Evolutionary conservation across 169 alveolate species (phyloP).

Genomic region (Cryptosporidium bovis): DNA sequence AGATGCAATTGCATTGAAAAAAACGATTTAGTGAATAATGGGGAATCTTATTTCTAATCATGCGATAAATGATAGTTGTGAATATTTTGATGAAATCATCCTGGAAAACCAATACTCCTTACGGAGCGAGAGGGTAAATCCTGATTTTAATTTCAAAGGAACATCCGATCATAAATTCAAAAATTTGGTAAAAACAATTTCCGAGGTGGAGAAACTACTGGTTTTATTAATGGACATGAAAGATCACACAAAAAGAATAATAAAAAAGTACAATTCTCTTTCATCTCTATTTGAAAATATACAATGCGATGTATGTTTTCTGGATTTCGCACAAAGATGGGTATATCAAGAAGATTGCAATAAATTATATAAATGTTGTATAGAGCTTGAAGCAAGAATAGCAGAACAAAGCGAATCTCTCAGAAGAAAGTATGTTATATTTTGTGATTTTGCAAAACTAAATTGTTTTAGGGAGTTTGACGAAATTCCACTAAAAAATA

Average conservation of each 20-base stretch:
- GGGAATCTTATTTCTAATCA: slow-evolving; percentile 1
- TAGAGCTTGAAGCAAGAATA: slow-evolving; percentile 63
- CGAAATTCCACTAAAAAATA: background rate
- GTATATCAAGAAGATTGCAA: slow-evolving; percentile 58
- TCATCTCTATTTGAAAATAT: slow-evolving; percentile 27
- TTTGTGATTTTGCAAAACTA: slow-evolving; percentile 34
- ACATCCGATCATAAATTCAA: background rate
- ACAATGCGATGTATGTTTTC: slow-evolving; percentile 44
- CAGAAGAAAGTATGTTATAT: slow-evolving; percentile 15
- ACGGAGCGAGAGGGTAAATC: background rate
- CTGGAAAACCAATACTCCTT: background rate
- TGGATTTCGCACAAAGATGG: slow-evolving; percentile 67
- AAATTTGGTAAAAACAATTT: slow-evolving; percentile 10
- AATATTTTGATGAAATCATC: slow-evolving; percentile 18
- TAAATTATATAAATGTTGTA: slow-evolving; percentile 35
- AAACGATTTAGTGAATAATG: background rate
- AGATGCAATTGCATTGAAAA: background rate
- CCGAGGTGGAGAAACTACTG: slow-evolving; percentile 28
- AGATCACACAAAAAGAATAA: slow-evolving; percentile 8
- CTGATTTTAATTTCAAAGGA: background rate
- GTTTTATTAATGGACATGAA: slow-evolving; percentile 29
- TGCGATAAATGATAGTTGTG: background rate
- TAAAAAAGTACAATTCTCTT: slow-evolving; percentile 35
- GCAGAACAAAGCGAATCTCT: slow-evolving; percentile 54
- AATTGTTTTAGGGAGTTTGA: slow-evolving; percentile 2